Evolutionary conservation across 2,329 filamentous ascomycete species (phyloP).

Genomic region (Talaromyces sp.): DNA sequence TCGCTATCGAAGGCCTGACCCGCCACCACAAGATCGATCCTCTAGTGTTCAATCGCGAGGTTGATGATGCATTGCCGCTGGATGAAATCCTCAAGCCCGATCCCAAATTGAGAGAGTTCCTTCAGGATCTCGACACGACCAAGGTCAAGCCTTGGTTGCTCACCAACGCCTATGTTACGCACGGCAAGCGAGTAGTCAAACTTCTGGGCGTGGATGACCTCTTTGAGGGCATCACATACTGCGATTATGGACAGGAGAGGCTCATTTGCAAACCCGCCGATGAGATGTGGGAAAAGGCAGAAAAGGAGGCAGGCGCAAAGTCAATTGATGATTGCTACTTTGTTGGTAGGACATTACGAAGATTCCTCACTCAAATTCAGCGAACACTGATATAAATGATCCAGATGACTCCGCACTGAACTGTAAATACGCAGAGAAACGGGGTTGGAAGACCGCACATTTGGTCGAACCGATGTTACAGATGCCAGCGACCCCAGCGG

Average conservation of each 20-base stretch:
- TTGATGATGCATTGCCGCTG: slow-evolving; percentile 89
- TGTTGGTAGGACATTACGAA: slow-evolving; percentile 64
- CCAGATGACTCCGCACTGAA: slow-evolving; percentile 81
- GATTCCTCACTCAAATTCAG: background rate
- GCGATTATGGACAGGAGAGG: slow-evolving; percentile 72
- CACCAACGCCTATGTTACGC: slow-evolving; percentile 91
- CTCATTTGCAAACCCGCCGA: slow-evolving; percentile 83
- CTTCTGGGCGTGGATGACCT: slow-evolving; percentile 79
- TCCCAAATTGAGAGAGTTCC: slow-evolving; percentile 66
- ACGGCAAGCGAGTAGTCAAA: slow-evolving; percentile 76
- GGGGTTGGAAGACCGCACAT: slow-evolving; percentile 85
- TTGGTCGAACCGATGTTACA: slow-evolving; percentile 73
- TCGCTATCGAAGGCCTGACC: slow-evolving; percentile 94
- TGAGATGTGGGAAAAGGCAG: slow-evolving; percentile 83
- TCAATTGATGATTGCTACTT: slow-evolving; percentile 77
- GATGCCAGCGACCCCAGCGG: slow-evolving; percentile 61
- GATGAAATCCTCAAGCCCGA: slow-evolving; percentile 80
- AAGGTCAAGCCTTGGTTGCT: slow-evolving; percentile 92
- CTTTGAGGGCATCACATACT: slow-evolving; percentile 94
- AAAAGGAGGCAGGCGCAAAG: slow-evolving; percentile 73
- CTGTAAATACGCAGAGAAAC: slow-evolving; percentile 68
- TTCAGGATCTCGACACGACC: slow-evolving; percentile 75
- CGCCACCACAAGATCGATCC: slow-evolving; percentile 93
- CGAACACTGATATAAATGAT: slow-evolving; percentile 19
- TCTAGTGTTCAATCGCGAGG: slow-evolving; percentile 87